Conservation (phyloP, 2,329 filamentous ascomycete species). For the Aureobasidium sp. region DNA sequence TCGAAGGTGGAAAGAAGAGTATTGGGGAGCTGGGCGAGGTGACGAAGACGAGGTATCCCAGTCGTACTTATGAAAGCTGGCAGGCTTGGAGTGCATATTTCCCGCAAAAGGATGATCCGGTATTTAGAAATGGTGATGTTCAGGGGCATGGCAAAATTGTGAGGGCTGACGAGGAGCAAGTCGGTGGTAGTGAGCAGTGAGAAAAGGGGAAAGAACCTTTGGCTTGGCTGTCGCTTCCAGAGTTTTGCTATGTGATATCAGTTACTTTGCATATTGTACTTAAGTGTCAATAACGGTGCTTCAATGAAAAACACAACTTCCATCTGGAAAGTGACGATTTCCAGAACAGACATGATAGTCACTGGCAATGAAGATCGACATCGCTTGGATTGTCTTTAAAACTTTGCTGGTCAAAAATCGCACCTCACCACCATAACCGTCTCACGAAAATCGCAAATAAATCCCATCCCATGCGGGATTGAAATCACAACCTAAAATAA, state of each 20-base stretch:
- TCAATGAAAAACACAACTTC: too few species aligned
- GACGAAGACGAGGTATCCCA: slow-evolving; percentile 26
- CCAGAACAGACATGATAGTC: too few species aligned
- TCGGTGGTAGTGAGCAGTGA: neutral
- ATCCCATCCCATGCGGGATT: too few species aligned
- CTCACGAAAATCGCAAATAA: too few species aligned
- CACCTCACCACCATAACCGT: too few species aligned
- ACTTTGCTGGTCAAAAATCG: too few species aligned
- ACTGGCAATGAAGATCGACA: too few species aligned
- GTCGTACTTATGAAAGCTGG: slow-evolving; percentile 26
- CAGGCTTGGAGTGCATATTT: slow-evolving; percentile 12
- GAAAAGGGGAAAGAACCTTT: neutral
- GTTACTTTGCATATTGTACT: neutral
- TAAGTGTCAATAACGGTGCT: neutral
- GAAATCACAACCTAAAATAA: too few species aligned
- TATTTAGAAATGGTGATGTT: neutral
- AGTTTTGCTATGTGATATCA: neutral
- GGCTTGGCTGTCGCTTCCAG: neutral
- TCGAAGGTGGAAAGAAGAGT: slow-evolving; percentile 18
- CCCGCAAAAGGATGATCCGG: neutral
- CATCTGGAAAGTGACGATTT: too few species aligned
- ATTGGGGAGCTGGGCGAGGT: slow-evolving; percentile 18
- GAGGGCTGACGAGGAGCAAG: neutral
- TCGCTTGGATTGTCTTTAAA: too few species aligned
- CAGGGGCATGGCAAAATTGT: neutral